These are phyloP conservation scores for Monilinia aucupariae DNA, from an alignment of 2,329 filamentous ascomycete species.

Conservation along the genomic window DNA sequence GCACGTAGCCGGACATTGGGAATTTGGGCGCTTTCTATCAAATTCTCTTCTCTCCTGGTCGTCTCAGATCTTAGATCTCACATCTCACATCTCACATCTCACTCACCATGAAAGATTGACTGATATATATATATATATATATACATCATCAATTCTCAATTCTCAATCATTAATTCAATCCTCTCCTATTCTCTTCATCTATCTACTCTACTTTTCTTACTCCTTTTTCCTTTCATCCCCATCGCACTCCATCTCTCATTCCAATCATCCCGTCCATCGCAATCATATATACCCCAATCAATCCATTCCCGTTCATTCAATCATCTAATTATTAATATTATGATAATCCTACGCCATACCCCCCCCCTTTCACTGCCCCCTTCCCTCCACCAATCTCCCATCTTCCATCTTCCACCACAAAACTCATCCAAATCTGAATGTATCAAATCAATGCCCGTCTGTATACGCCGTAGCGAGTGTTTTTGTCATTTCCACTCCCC, in stretches of 20 bases:
- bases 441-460: neutral
- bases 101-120: no score
- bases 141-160: neutral
- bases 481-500: constrained; percentile 4
- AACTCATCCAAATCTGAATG: neutral
- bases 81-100: no score
- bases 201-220: neutral
- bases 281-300: constrained; percentile 10
- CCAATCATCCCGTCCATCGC: neutral
- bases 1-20: no score
- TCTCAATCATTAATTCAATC: constrained; percentile 3
- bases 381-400: neutral
- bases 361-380: neutral
- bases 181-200: neutral
- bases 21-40: no score
- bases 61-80: no score
- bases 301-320: neutral
- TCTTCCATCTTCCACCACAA: neutral
- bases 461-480: constrained; percentile 10
- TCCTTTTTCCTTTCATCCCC: neutral
- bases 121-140: no score
- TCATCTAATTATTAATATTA: constrained; percentile 15
- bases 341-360: neutral
- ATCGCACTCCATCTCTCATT: neutral
- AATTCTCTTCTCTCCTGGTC: no score